A percentile compares a stretch with the other conserved stretches of the same genome.
Evolutionary conservation across 2,329 filamentous ascomycete species (phyloP).

Genomic region (Talaromyces sp.): DNA sequence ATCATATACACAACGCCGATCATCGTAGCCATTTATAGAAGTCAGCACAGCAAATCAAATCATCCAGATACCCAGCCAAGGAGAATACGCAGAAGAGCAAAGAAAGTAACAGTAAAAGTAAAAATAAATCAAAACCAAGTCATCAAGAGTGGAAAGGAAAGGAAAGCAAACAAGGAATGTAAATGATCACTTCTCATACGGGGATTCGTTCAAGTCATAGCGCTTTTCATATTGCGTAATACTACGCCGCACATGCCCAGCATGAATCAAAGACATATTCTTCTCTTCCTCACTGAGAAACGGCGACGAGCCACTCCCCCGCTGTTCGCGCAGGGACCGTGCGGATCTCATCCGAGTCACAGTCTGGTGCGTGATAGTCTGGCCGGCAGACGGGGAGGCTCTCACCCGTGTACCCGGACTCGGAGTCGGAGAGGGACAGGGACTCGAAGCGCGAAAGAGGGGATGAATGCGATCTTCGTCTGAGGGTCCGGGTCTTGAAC

Average conservation of each 20-base stretch:
- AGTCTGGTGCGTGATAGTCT: constrained; percentile 50
- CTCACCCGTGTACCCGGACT: constrained; percentile 58
- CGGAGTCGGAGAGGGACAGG: constrained; percentile 54
- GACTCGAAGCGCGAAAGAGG: constrained; percentile 58
- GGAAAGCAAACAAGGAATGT: constrained; percentile 8
- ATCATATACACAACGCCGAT: too few relatives aligned
- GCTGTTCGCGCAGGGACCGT: constrained; percentile 32
- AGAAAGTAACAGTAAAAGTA: background rate
- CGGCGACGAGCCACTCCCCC: constrained; percentile 11
- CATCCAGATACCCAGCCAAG: too few relatives aligned
- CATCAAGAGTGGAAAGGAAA: background rate
- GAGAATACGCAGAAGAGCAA: background rate
- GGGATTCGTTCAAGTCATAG: constrained; percentile 34
- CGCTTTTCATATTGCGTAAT: constrained; percentile 27
- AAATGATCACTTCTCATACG: constrained; percentile 32
- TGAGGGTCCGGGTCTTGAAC: constrained; percentile 22
- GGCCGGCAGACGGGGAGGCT: constrained; percentile 58
- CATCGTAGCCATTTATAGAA: too few relatives aligned
- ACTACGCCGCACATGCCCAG: constrained; percentile 26
- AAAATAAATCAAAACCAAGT: background rate
- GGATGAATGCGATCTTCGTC: constrained; percentile 61
- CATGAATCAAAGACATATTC: constrained; percentile 18
- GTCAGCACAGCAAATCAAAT: too few relatives aligned
- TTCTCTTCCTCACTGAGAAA: constrained; percentile 3
- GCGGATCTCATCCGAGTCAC: constrained; percentile 42